Evolutionary conservation across 2,329 filamentous ascomycete species (phyloP), one percentile per base, ranked within the genome.

Genomic region (Fusarium sororula): DNA sequence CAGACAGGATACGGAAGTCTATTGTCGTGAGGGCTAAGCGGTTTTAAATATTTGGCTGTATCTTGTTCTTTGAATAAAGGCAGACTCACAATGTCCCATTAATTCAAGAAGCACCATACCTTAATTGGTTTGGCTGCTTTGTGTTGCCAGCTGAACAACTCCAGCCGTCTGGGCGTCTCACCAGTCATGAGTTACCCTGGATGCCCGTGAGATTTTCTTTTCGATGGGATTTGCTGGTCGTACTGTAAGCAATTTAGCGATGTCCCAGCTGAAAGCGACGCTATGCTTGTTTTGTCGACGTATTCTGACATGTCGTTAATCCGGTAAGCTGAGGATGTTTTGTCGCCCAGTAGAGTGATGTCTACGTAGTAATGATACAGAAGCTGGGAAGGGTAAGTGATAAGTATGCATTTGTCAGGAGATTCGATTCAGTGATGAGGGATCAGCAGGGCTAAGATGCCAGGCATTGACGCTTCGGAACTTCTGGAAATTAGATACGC

Each of bases 1-100:
- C 3, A 22, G n/a, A 47, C 18, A 11, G 1, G 13, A 28, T 7
- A 3, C 9, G 9, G 4, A 47, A 20, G 13, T 4, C 7, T 11
- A 9, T 26, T 6, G 3, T 20, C 2, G 24, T 5, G 22, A n/a
- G 3, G 10, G 22, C 15, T 30, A 8, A 6, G 5, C 0, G 4
- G 12, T 13, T 20, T 14, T 7, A 32, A 32, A 14, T 14, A 10
- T 5, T 0, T 28, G 17, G 7, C 7, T 20, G 5, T 9, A 2
- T 20, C 44, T 14, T 1, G 7, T 18, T 24, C n/a, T 20, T 20
- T 14, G 0, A 6, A 45, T 26, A 45, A 14, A 17, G 7, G 17
- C 3, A 6, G 20, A 47, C 6, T 1, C 18, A 26, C 4, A 3
- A 6, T 18, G 1, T 48, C 26, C 8, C 20, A 13, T 13, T 0